phyloP scores from a whole-genome alignment of 352 stramenopile genomes.

The Globisporangium polare region DNA sequence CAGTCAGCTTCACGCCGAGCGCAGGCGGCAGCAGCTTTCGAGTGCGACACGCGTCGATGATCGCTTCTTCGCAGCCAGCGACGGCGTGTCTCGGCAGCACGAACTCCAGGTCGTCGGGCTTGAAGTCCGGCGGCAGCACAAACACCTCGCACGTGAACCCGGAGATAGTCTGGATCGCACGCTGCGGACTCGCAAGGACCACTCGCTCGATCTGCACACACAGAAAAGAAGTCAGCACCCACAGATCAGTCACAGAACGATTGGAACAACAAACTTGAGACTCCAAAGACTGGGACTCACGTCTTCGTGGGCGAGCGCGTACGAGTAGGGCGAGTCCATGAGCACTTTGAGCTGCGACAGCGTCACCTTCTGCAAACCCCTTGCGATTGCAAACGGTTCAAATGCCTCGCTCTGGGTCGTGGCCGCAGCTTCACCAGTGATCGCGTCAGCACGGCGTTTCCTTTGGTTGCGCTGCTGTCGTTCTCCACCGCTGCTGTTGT shows the following conservation, averaged over 20 bases:
- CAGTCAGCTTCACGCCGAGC: conserved; percentile 3
- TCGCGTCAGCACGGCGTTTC: background rate
- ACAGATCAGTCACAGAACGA: background rate
- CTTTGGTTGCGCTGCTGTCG: background rate
- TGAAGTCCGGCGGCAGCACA: background rate
- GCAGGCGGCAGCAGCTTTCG: background rate
- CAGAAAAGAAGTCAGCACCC: background rate
- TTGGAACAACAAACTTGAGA: background rate
- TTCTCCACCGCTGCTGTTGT: background rate
- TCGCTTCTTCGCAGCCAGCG: background rate
- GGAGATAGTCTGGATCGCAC: background rate
- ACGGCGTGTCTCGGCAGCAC: conserved; percentile 2
- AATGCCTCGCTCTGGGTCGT: background rate
- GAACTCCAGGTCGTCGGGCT: conserved; percentile 2
- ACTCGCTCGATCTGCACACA: background rate
- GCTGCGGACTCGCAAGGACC: background rate
- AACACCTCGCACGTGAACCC: conserved; percentile 4
- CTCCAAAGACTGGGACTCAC: background rate
- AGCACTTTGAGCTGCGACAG: conserved; percentile 1
- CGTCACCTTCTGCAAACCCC: background rate
- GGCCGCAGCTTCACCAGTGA: background rate
- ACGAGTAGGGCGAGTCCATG: conserved; percentile 1
- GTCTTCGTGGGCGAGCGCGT: background rate
- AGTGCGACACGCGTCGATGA: conserved; percentile 1
- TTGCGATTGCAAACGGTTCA: background rate